A percentile compares a stretch with the other conserved stretches of the same genome.
These are phyloP conservation scores for Backusella psychrophila DNA, from an alignment of 192 early-diverging fungal species.

Conservation along the genomic window DNA sequence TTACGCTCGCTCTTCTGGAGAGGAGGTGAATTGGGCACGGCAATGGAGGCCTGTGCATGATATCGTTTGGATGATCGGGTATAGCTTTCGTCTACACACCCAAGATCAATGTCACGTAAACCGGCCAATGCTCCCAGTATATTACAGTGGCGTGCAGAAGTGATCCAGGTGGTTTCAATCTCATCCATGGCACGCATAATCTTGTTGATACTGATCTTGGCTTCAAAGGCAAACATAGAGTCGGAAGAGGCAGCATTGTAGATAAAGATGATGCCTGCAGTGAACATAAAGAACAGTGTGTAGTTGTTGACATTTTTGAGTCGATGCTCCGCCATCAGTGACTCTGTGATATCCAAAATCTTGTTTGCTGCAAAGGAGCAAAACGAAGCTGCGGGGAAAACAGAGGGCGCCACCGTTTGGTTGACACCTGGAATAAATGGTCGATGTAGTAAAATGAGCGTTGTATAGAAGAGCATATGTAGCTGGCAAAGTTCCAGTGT, in stretches of 20 bases:
- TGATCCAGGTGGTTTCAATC: conserved; percentile 31
- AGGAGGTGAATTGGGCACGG: conserved; percentile 32
- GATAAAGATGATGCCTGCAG: conserved; percentile 38
- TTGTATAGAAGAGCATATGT: conserved; percentile 53
- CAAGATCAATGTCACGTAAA: conserved; percentile 30
- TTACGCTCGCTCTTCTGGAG: neutral
- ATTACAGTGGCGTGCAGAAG: conserved; percentile 30
- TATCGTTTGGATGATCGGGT: neutral
- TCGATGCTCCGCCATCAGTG: conserved; percentile 18
- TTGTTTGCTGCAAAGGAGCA: conserved; percentile 36
- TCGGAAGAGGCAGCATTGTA: conserved; percentile 28
- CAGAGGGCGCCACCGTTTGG: neutral
- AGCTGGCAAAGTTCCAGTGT: conserved; percentile 29
- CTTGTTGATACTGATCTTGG: conserved; percentile 34
- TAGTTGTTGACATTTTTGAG: conserved; percentile 35
- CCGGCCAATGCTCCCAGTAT: conserved; percentile 31
- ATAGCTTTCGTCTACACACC: conserved; percentile 25
- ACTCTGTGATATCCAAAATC: conserved; percentile 36
- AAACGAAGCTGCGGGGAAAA: conserved; percentile 27
- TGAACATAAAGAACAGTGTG: conserved; percentile 31
- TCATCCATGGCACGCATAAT: conserved; percentile 31
- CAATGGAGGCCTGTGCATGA: conserved; percentile 16
- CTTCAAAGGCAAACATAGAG: conserved; percentile 29
- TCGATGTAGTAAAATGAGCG: conserved; percentile 51
- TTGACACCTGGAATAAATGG: conserved; percentile 43